A percentile compares a stretch with the other conserved stretches of the same genome.
phyloP scores from a whole-genome alignment of 2,329 filamentous ascomycete genomes.

The Penicillium sp. region DNA sequence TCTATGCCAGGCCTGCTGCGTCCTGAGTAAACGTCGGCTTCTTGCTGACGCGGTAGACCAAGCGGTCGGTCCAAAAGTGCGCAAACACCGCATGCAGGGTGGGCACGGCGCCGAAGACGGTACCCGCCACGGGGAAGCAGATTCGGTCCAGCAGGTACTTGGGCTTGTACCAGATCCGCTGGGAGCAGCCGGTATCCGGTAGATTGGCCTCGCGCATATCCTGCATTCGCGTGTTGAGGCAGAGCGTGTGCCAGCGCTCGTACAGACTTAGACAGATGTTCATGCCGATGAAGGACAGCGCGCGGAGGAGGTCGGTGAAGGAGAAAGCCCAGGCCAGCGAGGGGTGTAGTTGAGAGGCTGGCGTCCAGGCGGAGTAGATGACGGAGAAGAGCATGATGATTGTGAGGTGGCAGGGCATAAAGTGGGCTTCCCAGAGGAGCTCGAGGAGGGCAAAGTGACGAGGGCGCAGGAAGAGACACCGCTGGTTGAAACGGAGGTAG shows the following conservation, averaged over 20 bases:
- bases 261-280: slow-evolving; percentile 67
- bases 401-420: slow-evolving; percentile 68
- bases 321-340: slow-evolving; percentile 61
- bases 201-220: slow-evolving; percentile 69
- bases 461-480: slow-evolving; percentile 39
- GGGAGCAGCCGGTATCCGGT: slow-evolving; percentile 62
- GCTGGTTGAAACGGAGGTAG: slow-evolving; percentile 20
- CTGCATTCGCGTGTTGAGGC: slow-evolving; percentile 60
- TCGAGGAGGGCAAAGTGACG: slow-evolving; percentile 62
- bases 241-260: slow-evolving; percentile 66
- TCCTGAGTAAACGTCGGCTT: slow-evolving; percentile 52
- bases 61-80: slow-evolving; percentile 69
- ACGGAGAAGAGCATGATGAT: slow-evolving; percentile 65
- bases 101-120: slow-evolving; percentile 68
- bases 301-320: slow-evolving; percentile 62
- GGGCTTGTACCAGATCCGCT: slow-evolving; percentile 57
- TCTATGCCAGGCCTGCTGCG: slow-evolving; percentile 13
- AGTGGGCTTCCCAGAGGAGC: slow-evolving; percentile 73
- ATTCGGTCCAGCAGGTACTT: slow-evolving; percentile 64
- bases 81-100: slow-evolving; percentile 67
- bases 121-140: slow-evolving; percentile 67
- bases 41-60: slow-evolving; percentile 72
- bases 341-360: slow-evolving; percentile 53
- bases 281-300: slow-evolving; percentile 63
- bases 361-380: slow-evolving; percentile 59